Evolutionary conservation across 208 protist species (phyloP), one percentile per base, ranked within the genome.

Genomic region (Leishmania guyanensis): DNA sequence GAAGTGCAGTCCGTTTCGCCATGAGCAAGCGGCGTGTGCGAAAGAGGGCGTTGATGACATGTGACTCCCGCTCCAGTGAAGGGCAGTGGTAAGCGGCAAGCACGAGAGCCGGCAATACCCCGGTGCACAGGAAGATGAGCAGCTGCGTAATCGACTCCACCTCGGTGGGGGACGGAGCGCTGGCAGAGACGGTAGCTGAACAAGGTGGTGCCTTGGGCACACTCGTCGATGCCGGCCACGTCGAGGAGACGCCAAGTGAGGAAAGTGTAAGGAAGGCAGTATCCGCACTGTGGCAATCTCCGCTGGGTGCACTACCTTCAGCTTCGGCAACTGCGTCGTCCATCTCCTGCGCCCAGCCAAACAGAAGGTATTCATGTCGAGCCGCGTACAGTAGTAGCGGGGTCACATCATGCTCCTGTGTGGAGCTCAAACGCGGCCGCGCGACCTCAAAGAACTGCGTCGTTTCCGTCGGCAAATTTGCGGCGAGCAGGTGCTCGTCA

Each of bases 281-380:
- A 5, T 73, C 48, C 48, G 5, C 29, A 4, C 14, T 17, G n/a
- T 75, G 50, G 22, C 26, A 48, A 2, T 60, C 9, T 36, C n/a
- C 29, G 22, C 16, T 54, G 22, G 10, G 26, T 48, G 14, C 3
- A 14, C 26, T 26, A 46, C 51, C 54, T 36, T 75, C 70, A 5
- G 8, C 54, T 16, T 68, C 54, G 3, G 22, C 22, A 39, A 56
- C 29, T 0, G 53, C 36, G 2, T 53, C 14, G 14, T 0, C 53
- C n/a, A 60, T 53, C 65, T 33, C 26, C 2, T 77, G 12, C 51
- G 22, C 60, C 80, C 72, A 78, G 10, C 74, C 74, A 48, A 68
- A 36, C 16, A 83, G 74, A 53, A 83, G 80, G 43, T 58, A 74
- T 69, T 83, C 80, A 43, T 79, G 50, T 29, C 80, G 80, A 33